phyloP scores from a whole-genome alignment of 108 stramenopile species.

The Hondaea fermentalgiana region DNA sequence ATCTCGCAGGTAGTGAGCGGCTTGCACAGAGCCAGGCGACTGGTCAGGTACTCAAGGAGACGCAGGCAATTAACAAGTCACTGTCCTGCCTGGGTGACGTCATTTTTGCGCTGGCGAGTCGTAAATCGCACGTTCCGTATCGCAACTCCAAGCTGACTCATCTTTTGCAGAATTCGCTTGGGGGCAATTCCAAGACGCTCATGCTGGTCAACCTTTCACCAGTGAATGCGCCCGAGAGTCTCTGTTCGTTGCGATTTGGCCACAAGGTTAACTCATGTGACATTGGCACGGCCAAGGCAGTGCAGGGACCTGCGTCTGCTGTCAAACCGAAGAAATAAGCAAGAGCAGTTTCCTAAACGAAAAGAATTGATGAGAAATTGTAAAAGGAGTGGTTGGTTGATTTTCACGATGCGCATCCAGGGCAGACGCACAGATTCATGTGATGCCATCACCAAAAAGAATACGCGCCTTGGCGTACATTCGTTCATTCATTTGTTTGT shows the following conservation, averaged over 20 bases:
- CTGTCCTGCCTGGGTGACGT: constrained; percentile 55
- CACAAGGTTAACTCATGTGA: constrained; percentile 39
- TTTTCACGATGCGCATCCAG: too few relatives aligned
- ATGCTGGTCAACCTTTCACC: constrained; percentile 48
- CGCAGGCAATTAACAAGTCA: constrained; percentile 49
- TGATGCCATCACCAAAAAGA: too few relatives aligned
- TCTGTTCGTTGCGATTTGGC: constrained; percentile 84
- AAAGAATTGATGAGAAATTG: too few relatives aligned
- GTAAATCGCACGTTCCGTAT: constrained; percentile 45
- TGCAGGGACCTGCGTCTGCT: not conserved
- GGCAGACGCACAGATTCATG: too few relatives aligned
- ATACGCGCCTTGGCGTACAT: too few relatives aligned
- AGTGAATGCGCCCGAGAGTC: constrained; percentile 62
- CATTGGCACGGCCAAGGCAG: constrained; percentile 26
- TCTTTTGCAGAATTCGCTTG: constrained; percentile 41
- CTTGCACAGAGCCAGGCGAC: constrained; percentile 36
- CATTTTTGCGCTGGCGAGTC: constrained; percentile 38
- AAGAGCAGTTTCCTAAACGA: too few relatives aligned
- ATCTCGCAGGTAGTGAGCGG: constrained; percentile 52
- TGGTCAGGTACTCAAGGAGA: constrained; percentile 35
- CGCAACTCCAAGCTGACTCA: constrained; percentile 59
- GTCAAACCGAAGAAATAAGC: too few relatives aligned
- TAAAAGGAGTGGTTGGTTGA: too few relatives aligned
- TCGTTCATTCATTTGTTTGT: too few relatives aligned
- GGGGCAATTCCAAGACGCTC: constrained; percentile 46